Conservation (phyloP, 345 rosid species). For the Barbarea vulgaris region DNA sequence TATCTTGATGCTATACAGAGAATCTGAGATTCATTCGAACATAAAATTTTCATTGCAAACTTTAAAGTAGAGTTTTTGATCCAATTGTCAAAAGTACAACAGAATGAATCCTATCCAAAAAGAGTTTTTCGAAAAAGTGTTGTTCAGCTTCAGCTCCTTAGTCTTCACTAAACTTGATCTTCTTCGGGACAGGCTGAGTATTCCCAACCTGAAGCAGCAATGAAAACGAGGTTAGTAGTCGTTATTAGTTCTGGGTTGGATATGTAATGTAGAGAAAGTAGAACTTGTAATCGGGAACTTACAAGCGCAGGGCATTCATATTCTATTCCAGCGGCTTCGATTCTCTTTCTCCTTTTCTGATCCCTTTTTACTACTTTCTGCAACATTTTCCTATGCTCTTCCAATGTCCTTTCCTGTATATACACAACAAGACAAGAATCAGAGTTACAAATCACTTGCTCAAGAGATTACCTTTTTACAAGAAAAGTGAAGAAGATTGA, state of each 20-base stretch:
- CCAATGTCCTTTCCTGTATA: conserved; percentile 83
- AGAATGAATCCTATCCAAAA: conserved; percentile 13
- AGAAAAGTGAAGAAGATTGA: background rate
- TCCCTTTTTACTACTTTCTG: conserved; percentile 66
- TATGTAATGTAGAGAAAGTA: background rate
- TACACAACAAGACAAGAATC: background rate
- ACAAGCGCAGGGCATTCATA: conserved; percentile 90
- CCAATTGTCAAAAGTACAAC: conserved; percentile 3
- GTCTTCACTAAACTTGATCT: conserved; percentile 74
- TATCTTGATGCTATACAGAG: conserved; percentile 32
- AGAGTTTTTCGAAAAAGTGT: conserved; percentile 11
- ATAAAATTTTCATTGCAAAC: conserved; percentile 19
- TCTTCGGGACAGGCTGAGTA: conserved; percentile 59
- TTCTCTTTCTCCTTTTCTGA: conserved; percentile 64
- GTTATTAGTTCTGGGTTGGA: background rate
- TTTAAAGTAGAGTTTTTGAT: conserved; percentile 7
- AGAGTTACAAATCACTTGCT: background rate
- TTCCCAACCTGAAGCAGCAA: conserved; percentile 63
- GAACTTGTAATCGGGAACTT: conserved; percentile 40
- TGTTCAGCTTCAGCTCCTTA: conserved; percentile 32
- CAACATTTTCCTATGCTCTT: conserved; percentile 75
- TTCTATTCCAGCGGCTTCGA: conserved; percentile 80
- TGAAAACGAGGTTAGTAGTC: background rate
- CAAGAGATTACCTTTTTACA: background rate
- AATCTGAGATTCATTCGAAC: conserved; percentile 26